phyloP scores from a whole-genome alignment of 306 rosid species.

The Boehmeria nivea region DNA sequence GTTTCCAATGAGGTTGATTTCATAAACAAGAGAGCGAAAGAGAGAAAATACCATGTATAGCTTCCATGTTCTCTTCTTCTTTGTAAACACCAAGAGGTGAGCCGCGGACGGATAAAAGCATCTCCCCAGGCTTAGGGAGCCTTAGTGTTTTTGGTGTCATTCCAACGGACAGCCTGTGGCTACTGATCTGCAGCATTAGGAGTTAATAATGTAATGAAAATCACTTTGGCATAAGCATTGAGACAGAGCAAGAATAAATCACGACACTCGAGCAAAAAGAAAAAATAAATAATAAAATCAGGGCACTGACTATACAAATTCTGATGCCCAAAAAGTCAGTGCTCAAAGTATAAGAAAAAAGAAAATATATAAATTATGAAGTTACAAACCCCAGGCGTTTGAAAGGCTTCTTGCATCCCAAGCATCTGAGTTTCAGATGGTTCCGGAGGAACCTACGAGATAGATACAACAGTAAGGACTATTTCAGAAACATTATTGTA shows the following conservation, averaged over 20 bases:
- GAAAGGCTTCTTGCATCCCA: conserved; percentile 51
- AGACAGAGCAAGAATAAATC: not conserved
- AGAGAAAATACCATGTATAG: conserved; percentile 53
- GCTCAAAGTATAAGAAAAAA: not conserved
- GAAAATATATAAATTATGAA: conserved; percentile 10
- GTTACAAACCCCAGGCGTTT: conserved; percentile 65
- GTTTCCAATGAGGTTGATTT: not conserved
- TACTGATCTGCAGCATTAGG: conserved; percentile 43
- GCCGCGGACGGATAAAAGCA: conserved; percentile 84
- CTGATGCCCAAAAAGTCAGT: not conserved
- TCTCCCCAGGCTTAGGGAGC: conserved; percentile 83
- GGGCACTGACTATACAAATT: too few species aligned
- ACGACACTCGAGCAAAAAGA: not conserved
- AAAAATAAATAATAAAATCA: not conserved
- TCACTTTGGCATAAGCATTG: not conserved
- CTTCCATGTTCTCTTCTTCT: conserved; percentile 89
- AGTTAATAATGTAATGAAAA: not conserved
- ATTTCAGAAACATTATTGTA: not conserved
- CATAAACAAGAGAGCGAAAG: not conserved
- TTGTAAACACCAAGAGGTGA: conserved; percentile 84
- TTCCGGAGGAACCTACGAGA: conserved; percentile 57
- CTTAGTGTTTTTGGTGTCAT: conserved; percentile 80
- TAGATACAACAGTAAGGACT: conserved; percentile 4
- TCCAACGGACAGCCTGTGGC: conserved; percentile 77
- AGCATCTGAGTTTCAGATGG: conserved; percentile 50